These are phyloP conservation scores for Candida khao-thaluensis DNA, from an alignment of 805 yeast genomes.

Conservation along the genomic window DNA sequence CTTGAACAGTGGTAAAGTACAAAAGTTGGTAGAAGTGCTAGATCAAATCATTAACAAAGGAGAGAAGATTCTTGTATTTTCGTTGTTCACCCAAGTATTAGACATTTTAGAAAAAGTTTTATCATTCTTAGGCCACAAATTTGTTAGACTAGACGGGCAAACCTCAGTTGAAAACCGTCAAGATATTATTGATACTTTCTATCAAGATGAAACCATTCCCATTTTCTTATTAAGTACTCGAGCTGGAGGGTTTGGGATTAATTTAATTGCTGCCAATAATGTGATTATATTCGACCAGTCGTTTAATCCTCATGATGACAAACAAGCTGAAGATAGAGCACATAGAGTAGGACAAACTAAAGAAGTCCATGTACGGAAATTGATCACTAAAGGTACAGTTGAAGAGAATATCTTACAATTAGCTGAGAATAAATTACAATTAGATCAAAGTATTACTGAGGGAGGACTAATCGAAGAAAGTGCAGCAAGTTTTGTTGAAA, in stretches of 20 bases:
- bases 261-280: slow-evolving; percentile 89
- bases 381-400: slow-evolving; percentile 71
- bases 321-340: slow-evolving; percentile 98
- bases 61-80: slow-evolving; percentile 76
- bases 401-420: slow-evolving; percentile 86
- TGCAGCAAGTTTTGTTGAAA: slow-evolving; percentile 52
- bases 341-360: slow-evolving; percentile 94
- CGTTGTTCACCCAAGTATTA: slow-evolving; percentile 88
- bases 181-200: slow-evolving; percentile 83
- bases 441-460: slow-evolving; percentile 64
- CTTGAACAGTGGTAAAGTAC: slow-evolving; percentile 74
- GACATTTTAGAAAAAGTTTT: slow-evolving; percentile 83
- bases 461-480: slow-evolving; percentile 51
- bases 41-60: slow-evolving; percentile 52
- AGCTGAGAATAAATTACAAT: slow-evolving; percentile 87
- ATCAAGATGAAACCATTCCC: slow-evolving; percentile 77
- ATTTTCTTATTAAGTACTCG: slow-evolving; percentile 88
- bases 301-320: slow-evolving; percentile 97
- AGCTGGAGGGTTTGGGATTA: slow-evolving; percentile 99
- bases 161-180: slow-evolving; percentile 94
- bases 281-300: slow-evolving; percentile 91
- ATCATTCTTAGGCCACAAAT: slow-evolving; percentile 61
- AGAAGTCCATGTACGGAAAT: slow-evolving; percentile 74
- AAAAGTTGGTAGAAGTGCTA: slow-evolving; percentile 55
- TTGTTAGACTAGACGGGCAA: slow-evolving; percentile 86